Base-by-base conservation (phyloP, 2,329 filamentous ascomycete species). In the Dothiorella sarmentorum region DNA sequence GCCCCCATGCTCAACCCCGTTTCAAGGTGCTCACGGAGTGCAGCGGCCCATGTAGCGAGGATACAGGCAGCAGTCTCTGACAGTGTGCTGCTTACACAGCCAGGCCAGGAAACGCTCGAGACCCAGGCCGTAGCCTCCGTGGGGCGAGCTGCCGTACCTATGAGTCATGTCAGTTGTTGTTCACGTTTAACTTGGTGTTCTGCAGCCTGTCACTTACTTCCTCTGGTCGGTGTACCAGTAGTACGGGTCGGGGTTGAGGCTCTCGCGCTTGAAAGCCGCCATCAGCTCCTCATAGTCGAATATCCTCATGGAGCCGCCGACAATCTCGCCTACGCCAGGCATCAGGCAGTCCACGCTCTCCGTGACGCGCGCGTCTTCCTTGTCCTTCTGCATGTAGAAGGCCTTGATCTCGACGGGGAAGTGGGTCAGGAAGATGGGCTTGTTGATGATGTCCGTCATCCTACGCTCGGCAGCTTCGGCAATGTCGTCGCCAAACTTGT, bases 181-280 rank as follows among this genome's bases (percentile, higher is more conserved):
- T 17, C 4, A 37, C 33, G 18, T n/a, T 35, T 37, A 7, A 47
- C 31, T 24, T n/a, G 57, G 18, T 49, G 10, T 26, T 17, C 17
- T 11, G 20, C 7, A 11, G 4, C 15, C 15, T 43, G 47, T 17
- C 24, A 85, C 87, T 80, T 77, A 92, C 90, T 94, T 96, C 72
- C 92, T 83, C 83, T 96, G 91, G 77, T 97, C 94, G 29, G 91
- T 95, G 79, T 97, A 99, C 94, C 94, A 99, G 82, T 95, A 97
- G 78, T 97, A 97, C 44, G 88, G 86, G 66, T 83, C 84, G 18
- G 91, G 85, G 67, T 90, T 85, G 73, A 97, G 95, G 38, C 87
- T 88, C 76, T 97, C 89, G 62, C 88, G 85, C 75, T 91, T 85
- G 73, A 95, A 99, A 1, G 90, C 94, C 22, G 82, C 86, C 81